Base-by-base conservation (phyloP, 768 basidiomycete genomes). In the Xerocomellus chrysenteron region DNA sequence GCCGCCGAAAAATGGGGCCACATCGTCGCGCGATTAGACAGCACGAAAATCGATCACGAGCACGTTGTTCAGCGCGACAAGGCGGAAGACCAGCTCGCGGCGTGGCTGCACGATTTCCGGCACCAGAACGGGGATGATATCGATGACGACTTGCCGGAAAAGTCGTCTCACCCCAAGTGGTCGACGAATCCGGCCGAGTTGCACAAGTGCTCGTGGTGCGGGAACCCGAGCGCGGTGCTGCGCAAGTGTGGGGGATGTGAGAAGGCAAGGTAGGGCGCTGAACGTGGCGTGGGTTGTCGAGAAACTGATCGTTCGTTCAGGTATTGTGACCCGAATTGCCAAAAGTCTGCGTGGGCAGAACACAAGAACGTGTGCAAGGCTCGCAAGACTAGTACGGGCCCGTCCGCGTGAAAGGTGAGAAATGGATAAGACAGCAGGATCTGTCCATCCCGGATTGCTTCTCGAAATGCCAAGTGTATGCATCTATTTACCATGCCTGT, bases 151-250 rank as follows among this genome's bases (percentile, higher is more conserved):
- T 36, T 64, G 51, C 64, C 67, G 19, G 61, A 70, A 43, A 69
- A 21, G 52, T 71, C 74, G 36, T 69, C 73, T 13, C 76, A 79
- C 49, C 76, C 80, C 13, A 78, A 74, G 61, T 73, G 83, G 60
- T 80, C 76, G 55, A 66, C 69, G 19, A 82, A 84, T 45, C 70
- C 73, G 19, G 79, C 84, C 9, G 75, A 68, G 37, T 68, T 88
- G 41, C 87, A 83, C 68, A 71, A 77, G 26, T 88, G 87, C 62
- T 83, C 84, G 26, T 83, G 80, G 52, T 87, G 86, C 57, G 75
- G 79, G 7, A 87, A 86, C 55, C 84, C 85, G 7, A 86, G 81
- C 48, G 83, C 82, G 0, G 75, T 76, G 8, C 65, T 85, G 46
- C 76, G 76, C 59, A 85, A 82, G 66, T 85, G 84, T 57, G 65